Percentiles rank a stretch among this genome's conserved stretches.
phyloP scores from a whole-genome alignment of 2,329 filamentous ascomycete species.

The Cladobotryum mycophilum region DNA sequence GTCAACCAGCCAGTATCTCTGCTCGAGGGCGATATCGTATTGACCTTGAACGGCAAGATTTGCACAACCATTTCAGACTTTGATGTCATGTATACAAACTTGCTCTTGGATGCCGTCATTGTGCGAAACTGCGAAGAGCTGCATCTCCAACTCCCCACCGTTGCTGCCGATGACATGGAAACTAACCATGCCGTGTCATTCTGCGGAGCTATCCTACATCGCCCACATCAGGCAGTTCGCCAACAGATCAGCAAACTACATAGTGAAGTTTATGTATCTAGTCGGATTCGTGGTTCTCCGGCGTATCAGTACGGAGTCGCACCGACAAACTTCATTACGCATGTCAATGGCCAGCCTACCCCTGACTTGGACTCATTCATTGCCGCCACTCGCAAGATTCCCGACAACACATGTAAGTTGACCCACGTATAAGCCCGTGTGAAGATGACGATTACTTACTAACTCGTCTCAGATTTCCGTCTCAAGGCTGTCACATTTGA shows the following conservation, averaged over 20 bases:
- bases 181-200: conserved; percentile 89
- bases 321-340: conserved; percentile 95
- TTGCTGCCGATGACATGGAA: conserved; percentile 83
- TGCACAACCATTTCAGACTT: conserved; percentile 91
- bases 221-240: conserved; percentile 89
- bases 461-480: conserved; percentile 65
- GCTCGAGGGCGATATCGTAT: conserved; percentile 84
- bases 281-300: conserved; percentile 74
- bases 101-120: conserved; percentile 75
- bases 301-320: conserved; percentile 87
- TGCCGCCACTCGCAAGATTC: conserved; percentile 74
- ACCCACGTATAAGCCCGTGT: not conserved
- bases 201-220: conserved; percentile 88
- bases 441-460: conserved; percentile 11
- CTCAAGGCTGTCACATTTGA: conserved; percentile 97
- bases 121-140: conserved; percentile 80
- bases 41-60: conserved; percentile 84
- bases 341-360: conserved; percentile 84
- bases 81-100: conserved; percentile 92
- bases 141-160: conserved; percentile 70
- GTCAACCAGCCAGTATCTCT: conserved; percentile 49
- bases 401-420: conserved; percentile 79
- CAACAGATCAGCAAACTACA: conserved; percentile 97
- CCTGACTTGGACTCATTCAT: conserved; percentile 78
- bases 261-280: conserved; percentile 92